phyloP scores from a whole-genome alignment of 1,284 basidiomycete genomes.

The Afroboletus lepidellus region DNA sequence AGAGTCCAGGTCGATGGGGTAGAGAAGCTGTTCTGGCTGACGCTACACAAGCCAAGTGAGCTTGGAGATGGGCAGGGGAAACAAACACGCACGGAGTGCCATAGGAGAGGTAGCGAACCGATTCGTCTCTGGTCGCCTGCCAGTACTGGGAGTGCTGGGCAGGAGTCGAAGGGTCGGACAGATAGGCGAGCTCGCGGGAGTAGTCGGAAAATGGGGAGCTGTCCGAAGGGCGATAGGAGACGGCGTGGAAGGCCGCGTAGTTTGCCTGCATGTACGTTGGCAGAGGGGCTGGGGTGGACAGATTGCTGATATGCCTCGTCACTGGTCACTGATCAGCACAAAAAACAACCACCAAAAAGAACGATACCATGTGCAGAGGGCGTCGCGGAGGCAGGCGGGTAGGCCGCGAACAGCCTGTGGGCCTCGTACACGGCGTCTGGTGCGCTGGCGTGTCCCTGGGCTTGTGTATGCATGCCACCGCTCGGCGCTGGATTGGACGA shows the following conservation, averaged over 20 bases:
- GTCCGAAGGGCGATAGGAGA: slow-evolving; percentile 43
- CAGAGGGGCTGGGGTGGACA: slow-evolving; percentile 53
- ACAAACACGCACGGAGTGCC: slow-evolving; percentile 26
- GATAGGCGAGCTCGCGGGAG: slow-evolving; percentile 32
- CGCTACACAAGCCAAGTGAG: slow-evolving; percentile 15
- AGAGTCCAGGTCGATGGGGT: slow-evolving; percentile 36
- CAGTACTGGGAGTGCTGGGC: slow-evolving; percentile 32
- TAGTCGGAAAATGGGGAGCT: slow-evolving; percentile 34
- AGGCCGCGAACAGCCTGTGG: slow-evolving; percentile 58
- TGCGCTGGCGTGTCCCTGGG: slow-evolving; percentile 15
- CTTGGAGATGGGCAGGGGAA: neutral
- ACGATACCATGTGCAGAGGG: slow-evolving; percentile 63
- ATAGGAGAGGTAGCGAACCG: slow-evolving; percentile 31
- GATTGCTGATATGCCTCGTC: slow-evolving; percentile 57
- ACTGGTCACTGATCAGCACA: slow-evolving; percentile 41
- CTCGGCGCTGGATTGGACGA: slow-evolving; percentile 14
- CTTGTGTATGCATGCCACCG: neutral
- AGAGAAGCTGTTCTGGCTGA: slow-evolving; percentile 42
- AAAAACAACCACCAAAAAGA: slow-evolving; percentile 5
- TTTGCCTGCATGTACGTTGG: slow-evolving; percentile 63
- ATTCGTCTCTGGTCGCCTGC: slow-evolving; percentile 33
- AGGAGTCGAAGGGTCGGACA: slow-evolving; percentile 28
- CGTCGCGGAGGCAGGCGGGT: slow-evolving; percentile 68
- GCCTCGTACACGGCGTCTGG: slow-evolving; percentile 56
- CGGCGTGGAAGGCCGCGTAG: slow-evolving; percentile 43